Base-by-base conservation (phyloP, 2,329 filamentous ascomycete genomes). In the Phialophora verrucosa region DNA sequence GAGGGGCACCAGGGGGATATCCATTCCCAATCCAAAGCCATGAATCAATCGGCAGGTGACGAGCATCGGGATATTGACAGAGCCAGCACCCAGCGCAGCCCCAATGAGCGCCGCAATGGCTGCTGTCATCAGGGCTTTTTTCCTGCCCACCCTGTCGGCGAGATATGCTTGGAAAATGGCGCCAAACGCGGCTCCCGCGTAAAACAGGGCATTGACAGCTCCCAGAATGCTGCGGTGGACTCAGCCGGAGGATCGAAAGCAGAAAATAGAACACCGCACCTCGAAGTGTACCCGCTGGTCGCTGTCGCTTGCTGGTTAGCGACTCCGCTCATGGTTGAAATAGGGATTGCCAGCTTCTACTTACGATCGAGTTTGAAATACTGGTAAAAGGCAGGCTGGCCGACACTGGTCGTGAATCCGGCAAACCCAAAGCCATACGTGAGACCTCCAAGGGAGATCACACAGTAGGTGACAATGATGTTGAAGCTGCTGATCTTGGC, bases 401-500 rank as follows among this genome's bases (percentile, higher is more conserved):
- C 83, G 59, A 84, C 83, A 11, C 82, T 84, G 59, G 80, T 82
- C 32, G 78, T 76, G 44, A 84, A 84, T 35, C 84, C 79, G 1
- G 82, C 83, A 8, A 82, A 77, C 56, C 78, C 80, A 69, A 84
- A 84, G 35, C 83, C 83, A 66, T 84, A 84, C 1, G 82, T 50
- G 50, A 27, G 61, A 20, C 63, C 63, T n/a, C 63, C 62, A 32
- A 56, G 54, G 23, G 42, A n/a, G 10, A 65, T 56, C 11, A 61
- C 42, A n/a, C n/a, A n/a, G 6, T 61, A 56, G n/a, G 56, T 56
- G 54, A 66, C 59, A 23, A 27, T 53, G 14, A 66, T 23, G 32
- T 63, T 66, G 42, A 62, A 66, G 7, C 35, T 8, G 7, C 7
- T 8, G 35, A 42, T 7, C 14, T 42, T 42, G 14, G 14, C 14